Base-by-base conservation (phyloP, 2,329 filamentous ascomycete species). In the Pseudogymnoascus sp. region DNA sequence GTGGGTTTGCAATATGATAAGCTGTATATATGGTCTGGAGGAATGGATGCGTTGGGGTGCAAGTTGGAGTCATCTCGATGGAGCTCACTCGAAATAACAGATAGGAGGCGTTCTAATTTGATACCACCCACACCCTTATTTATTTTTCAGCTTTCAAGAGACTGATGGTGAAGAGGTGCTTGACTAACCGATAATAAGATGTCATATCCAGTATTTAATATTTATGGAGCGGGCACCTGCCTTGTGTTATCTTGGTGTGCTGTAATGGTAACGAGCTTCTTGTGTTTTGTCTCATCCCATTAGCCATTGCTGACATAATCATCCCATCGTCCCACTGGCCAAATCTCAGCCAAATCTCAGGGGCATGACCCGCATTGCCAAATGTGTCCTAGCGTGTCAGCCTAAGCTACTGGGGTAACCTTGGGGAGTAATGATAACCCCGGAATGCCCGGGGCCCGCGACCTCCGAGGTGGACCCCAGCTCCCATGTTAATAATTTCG, bases 391-490 rank as follows among this genome's bases (percentile, higher is more conserved):
- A 55, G 49, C 11, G 49, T 33, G 1, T 55, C 16, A 19, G 49
- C n/a, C 28, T 19, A 19, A 22, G 49, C 11, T 6, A n/a, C 49
- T 6, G 28, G 16, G 28, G 28, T 33, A 55, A 55, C 49, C 49
- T 55, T 55, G 49, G 28, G 49, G 49, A 55, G 49, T 55, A 35
- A 55, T 55, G 49, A 55, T 55, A 35, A 55, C 9, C 49, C 49
- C 28, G n/a, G 49, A 16, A 33, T 55, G 22, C 49, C 49, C 16
- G 49, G 28, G 28, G 28, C 14, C 28, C 28, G 49, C 49, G 28
- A 55, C 49, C 8, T 55, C 49, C 49, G 49, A 55, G 49, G 49
- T 55, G 49, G 28, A 55, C 28, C 49, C 45, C 19, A 6, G n/a
- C 19, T 42, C 22, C 28, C 16, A 55, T 35, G 49, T 6, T 33